These are phyloP conservation scores for Rhododendron simsii DNA, from an alignment of 148 eudicot genomes.

Conservation along the genomic window DNA sequence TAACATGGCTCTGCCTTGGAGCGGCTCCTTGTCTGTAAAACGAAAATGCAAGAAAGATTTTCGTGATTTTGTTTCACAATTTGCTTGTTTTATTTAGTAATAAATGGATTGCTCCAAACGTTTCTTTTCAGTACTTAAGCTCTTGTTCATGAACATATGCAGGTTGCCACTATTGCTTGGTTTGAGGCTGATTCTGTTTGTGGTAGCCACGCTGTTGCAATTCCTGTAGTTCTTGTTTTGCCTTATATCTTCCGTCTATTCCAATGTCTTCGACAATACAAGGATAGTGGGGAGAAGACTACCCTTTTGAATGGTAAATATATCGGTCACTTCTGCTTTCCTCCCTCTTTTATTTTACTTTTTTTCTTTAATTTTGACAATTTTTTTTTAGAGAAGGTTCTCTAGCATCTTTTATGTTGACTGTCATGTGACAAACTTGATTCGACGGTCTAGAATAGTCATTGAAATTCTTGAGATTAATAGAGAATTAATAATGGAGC, in stretches of 20 bases:
- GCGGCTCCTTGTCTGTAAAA: not conserved
- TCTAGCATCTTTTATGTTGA: not conserved
- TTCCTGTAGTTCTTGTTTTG: constrained; percentile 87
- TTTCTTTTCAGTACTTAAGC: constrained; percentile 6
- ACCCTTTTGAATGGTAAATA: constrained; percentile 72
- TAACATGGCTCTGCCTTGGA: not conserved
- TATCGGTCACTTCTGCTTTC: constrained; percentile 2
- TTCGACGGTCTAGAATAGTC: not conserved
- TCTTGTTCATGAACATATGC: constrained; percentile 17
- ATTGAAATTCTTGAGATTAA: not conserved
- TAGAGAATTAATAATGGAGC: not conserved
- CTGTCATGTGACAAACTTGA: not conserved
- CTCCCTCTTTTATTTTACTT: not conserved
- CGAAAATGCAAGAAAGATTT: not conserved
- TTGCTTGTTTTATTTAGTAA: not conserved
- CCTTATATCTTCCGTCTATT: constrained; percentile 91
- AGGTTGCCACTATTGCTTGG: constrained; percentile 99
- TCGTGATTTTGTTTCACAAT: not conserved
- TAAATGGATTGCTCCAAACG: not conserved
- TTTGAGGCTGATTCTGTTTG: constrained; percentile 99
- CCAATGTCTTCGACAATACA: constrained; percentile 94
- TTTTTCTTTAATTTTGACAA: not conserved
- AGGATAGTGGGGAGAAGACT: constrained; percentile 85
- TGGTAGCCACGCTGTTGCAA: constrained; percentile 91
- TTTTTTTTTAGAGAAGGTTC: not conserved